These are phyloP conservation scores for Neoascochyta sp. DNA, from an alignment of 2,329 filamentous ascomycete species.

Conservation along the genomic window DNA sequence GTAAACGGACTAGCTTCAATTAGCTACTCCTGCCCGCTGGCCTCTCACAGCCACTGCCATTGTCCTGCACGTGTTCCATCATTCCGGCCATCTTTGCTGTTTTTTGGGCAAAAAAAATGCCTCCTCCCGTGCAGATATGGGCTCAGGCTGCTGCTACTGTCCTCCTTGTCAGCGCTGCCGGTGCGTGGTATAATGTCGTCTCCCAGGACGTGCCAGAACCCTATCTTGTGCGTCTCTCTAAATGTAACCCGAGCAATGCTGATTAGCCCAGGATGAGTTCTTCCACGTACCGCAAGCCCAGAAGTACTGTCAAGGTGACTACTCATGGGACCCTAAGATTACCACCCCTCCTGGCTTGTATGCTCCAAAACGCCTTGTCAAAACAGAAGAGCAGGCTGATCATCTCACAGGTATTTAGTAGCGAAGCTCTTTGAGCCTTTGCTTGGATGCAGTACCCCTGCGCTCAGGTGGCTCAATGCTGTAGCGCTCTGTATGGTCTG, in stretches of 20 bases:
- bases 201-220: conserved; percentile 52
- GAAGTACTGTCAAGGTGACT: conserved; percentile 69
- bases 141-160: conserved; percentile 20
- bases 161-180: conserved; percentile 17
- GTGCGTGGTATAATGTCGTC: conserved; percentile 38
- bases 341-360: conserved; percentile 86
- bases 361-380: conserved; percentile 11
- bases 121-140: conserved; percentile 19
- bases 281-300: conserved; percentile 92
- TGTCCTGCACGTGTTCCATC: too few species aligned
- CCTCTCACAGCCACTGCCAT: too few species aligned
- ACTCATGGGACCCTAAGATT: conserved; percentile 91
- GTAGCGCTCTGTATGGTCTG: conserved; percentile 37
- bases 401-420: conserved; percentile 38
- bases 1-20: too few species aligned
- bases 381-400: background rate
- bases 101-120: conserved; percentile 11
- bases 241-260: conserved; percentile 3
- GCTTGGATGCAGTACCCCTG: conserved; percentile 40
- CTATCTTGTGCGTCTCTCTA: conserved; percentile 51
- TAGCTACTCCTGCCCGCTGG: too few species aligned
- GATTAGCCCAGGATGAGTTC: conserved; percentile 64
- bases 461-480: conserved; percentile 40
- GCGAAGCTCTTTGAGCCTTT: conserved; percentile 38
- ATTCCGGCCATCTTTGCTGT: conserved; percentile 1